phyloP scores from a whole-genome alignment of 495 filamentous ascomycete species.

The Neurospora africana region DNA sequence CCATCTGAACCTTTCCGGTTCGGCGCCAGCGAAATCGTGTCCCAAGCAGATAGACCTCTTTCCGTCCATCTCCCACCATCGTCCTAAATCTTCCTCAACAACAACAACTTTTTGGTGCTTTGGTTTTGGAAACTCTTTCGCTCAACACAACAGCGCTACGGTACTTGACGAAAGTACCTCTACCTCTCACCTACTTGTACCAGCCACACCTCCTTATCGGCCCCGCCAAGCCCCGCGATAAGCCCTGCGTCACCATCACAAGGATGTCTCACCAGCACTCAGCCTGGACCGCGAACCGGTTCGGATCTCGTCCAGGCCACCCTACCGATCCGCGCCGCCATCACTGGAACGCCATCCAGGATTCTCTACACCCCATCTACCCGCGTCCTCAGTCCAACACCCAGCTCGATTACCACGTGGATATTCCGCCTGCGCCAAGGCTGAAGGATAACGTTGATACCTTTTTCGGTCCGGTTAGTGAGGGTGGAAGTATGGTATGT shows the following conservation, averaged over 20 bases:
- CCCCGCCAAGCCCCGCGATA: neutral
- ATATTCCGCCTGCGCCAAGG: neutral
- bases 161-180: neutral
- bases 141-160: neutral
- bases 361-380: neutral
- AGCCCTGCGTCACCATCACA: neutral
- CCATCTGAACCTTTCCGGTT: neutral
- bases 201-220: neutral
- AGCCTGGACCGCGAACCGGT: neutral
- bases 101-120: neutral
- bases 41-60: neutral
- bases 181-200: neutral
- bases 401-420: neutral
- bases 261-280: neutral
- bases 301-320: neutral
- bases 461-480: neutral
- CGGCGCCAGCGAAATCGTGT: neutral
- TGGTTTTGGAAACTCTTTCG: neutral
- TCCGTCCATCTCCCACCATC: neutral
- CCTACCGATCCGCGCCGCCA: neutral
- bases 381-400: neutral
- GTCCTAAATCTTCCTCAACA: neutral
- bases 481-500: neutral
- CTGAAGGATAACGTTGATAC: neutral
- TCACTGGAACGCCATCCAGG: neutral